Percentiles rank a stretch among this genome's conserved stretches.
Conservation (phyloP, 2,329 filamentous ascomycete species). For the Arthroderma sp. region DNA sequence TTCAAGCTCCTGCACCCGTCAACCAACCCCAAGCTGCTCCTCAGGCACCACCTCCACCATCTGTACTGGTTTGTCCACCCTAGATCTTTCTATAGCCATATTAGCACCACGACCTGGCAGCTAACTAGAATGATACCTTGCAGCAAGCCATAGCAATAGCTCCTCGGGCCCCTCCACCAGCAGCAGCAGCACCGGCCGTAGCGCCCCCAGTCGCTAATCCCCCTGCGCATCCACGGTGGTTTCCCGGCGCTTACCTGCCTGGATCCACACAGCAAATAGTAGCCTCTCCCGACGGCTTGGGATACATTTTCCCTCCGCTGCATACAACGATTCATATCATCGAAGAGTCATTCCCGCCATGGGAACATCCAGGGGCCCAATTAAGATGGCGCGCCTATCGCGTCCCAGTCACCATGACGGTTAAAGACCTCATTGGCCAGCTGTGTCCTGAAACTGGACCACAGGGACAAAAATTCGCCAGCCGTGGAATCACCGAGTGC, state of each 20-base stretch:
- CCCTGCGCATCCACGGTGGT: constrained; percentile 1
- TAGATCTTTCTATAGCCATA: too few species aligned
- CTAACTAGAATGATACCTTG: neutral
- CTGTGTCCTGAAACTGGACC: constrained; percentile 43
- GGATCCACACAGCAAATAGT: constrained; percentile 33
- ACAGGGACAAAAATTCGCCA: constrained; percentile 10
- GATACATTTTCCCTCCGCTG: constrained; percentile 47
- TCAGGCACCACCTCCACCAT: too few species aligned
- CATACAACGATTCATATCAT: constrained; percentile 50
- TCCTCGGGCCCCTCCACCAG: neutral
- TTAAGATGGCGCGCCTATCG: constrained; percentile 38
- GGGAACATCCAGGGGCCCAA: constrained; percentile 22
- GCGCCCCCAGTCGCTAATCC: neutral
- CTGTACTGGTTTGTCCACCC: too few species aligned
- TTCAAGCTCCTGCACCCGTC: too few species aligned
- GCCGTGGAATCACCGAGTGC: constrained; percentile 44
- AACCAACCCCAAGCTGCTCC: too few species aligned
- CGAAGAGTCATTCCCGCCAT: constrained; percentile 26
- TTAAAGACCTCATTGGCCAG: constrained; percentile 45
- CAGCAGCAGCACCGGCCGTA: neutral
- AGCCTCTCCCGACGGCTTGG: constrained; percentile 42
- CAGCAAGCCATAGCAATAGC: neutral
- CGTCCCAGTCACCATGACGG: constrained; percentile 40
- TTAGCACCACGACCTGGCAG: too few species aligned
- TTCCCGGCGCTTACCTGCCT: constrained; percentile 37